phyloP scores from a whole-genome alignment of 225 moss, liverwort and hornwort species.

The Marchantia polymorpha region DNA sequence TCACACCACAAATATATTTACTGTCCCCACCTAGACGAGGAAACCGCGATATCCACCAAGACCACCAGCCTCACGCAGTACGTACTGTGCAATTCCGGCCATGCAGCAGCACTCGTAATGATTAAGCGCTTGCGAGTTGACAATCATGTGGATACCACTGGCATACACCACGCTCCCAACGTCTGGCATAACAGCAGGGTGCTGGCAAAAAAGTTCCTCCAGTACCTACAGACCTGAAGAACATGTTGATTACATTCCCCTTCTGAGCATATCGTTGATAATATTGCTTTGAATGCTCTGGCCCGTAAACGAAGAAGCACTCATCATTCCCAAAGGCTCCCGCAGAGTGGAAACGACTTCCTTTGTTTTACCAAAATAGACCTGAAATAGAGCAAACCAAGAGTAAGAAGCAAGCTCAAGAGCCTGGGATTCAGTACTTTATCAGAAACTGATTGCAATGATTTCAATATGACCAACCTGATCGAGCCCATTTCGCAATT shows the following conservation, averaged over 20 bases:
- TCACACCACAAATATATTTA: slow-evolving; percentile 5
- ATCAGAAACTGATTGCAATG: background rate
- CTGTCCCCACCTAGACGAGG: slow-evolving; percentile 1
- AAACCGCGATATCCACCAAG: background rate
- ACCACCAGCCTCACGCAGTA: slow-evolving; percentile 1
- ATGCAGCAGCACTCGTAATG: background rate
- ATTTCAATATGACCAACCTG: slow-evolving; percentile 42
- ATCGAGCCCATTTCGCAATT: slow-evolving; percentile 88
- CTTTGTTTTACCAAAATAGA: slow-evolving; percentile 93
- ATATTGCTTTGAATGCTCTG: slow-evolving; percentile 70
- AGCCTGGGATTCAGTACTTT: background rate
- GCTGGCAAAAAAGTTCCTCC: background rate
- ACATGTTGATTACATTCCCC: background rate
- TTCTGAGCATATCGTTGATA: slow-evolving; percentile 50
- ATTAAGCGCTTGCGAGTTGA: background rate
- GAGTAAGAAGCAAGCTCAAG: background rate
- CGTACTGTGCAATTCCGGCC: background rate
- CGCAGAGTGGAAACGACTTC: slow-evolving; percentile 83
- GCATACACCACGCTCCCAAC: slow-evolving; percentile 2
- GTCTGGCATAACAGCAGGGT: background rate
- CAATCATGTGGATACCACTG: background rate
- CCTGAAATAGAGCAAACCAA: slow-evolving; percentile 42
- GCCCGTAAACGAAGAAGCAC: slow-evolving; percentile 51
- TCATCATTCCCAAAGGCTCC: slow-evolving; percentile 69
- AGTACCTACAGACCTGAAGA: background rate